phyloP scores from a whole-genome alignment of 2,329 filamentous ascomycete species.

The Cryphonectria nitschkei region DNA sequence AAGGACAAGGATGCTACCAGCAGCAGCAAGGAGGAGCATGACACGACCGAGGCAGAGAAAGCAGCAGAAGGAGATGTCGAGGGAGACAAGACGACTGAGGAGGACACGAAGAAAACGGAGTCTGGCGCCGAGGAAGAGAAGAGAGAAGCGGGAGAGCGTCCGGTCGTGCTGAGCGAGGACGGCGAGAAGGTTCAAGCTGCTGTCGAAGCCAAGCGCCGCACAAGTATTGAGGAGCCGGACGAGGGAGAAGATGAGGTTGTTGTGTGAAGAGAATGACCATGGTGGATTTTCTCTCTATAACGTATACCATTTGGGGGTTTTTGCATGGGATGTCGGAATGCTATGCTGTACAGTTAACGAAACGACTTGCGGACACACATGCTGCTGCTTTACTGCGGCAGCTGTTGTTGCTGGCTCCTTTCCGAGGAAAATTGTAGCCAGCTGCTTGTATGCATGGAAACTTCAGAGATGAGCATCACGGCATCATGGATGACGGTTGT shows the following conservation, averaged over 20 bases:
- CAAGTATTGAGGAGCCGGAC: slow-evolving; percentile 63
- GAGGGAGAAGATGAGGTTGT: slow-evolving; percentile 51
- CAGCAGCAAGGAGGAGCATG: slow-evolving; percentile 39
- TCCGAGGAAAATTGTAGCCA: not conserved
- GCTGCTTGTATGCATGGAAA: not conserved
- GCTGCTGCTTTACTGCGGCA: not conserved
- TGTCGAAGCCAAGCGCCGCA: slow-evolving; percentile 57
- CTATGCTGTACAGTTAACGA: slow-evolving; percentile 3
- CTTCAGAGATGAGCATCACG: not conserved
- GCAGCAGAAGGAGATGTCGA: slow-evolving; percentile 39
- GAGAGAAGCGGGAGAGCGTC: slow-evolving; percentile 31
- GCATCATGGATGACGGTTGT: not conserved
- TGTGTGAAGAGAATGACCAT: not conserved
- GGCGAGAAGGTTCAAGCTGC: slow-evolving; percentile 49
- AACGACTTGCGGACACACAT: not conserved
- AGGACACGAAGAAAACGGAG: slow-evolving; percentile 30
- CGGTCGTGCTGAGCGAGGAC: slow-evolving; percentile 42
- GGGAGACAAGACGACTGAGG: slow-evolving; percentile 40
- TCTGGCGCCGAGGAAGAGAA: slow-evolving; percentile 36
- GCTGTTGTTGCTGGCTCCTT: not conserved
- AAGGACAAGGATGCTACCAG: slow-evolving; percentile 31
- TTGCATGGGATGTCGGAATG: not conserved
- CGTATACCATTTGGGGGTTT: not conserved
- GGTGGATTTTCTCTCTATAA: not conserved
- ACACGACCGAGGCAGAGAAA: slow-evolving; percentile 38